Evolutionary conservation across 1,139 yeast genomes (phyloP).

Genomic region (Debaryomyces sp.): DNA sequence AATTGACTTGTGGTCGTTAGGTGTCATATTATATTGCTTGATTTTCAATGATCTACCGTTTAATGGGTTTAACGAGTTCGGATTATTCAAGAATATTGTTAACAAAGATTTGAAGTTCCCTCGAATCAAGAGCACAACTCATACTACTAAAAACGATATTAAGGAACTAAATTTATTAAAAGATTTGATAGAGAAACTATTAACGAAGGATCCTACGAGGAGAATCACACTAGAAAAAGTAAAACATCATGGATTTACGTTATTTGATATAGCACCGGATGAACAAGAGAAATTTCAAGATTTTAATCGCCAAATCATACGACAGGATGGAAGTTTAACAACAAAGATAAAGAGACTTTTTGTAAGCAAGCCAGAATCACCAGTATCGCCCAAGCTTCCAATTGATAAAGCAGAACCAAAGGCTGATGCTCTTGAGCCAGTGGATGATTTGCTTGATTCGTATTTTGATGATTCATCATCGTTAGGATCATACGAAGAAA

Average conservation of each 20-base stretch:
- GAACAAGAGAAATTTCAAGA: conserved; percentile 25
- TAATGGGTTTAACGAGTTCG: conserved; percentile 64
- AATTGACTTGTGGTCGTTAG: conserved; percentile 69
- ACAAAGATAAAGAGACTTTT: conserved; percentile 32
- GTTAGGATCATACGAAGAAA: conserved; percentile 12
- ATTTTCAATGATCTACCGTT: conserved; percentile 63
- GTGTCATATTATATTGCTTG: conserved; percentile 60
- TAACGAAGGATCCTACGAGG: conserved; percentile 45
- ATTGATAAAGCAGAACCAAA: conserved; percentile 1
- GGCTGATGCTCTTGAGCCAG: conserved; percentile 34
- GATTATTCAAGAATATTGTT: conserved; percentile 53
- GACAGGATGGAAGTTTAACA: conserved; percentile 22
- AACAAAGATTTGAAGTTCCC: conserved; percentile 42
- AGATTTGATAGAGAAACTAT: conserved; percentile 37
- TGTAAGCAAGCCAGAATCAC: conserved; percentile 11
- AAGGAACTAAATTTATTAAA: conserved; percentile 38
- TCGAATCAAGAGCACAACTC: conserved; percentile 28
- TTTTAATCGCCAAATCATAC: conserved; percentile 22
- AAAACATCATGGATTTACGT: conserved; percentile 47
- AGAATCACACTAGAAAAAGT: conserved; percentile 43
- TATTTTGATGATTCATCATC: conserved; percentile 47
- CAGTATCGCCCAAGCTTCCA: conserved; percentile 9
- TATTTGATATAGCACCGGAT: conserved; percentile 31
- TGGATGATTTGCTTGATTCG: conserved; percentile 48
- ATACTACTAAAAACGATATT: conserved; percentile 33